Evolutionary conservation across 106 monocot genomes (phyloP).

Genomic region (Vanilla planifolia): DNA sequence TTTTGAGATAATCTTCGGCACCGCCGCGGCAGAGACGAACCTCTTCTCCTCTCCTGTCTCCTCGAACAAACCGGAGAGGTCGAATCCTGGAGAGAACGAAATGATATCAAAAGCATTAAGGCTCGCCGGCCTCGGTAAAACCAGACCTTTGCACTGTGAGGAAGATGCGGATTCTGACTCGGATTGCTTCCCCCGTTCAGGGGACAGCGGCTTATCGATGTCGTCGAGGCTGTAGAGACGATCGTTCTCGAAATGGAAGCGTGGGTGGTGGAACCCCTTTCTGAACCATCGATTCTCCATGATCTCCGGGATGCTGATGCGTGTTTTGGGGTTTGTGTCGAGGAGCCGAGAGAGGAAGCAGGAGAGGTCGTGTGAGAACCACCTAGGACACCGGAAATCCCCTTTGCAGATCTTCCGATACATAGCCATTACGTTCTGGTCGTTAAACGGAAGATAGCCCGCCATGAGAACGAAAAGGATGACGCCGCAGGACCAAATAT

Average conservation of each 20-base stretch:
- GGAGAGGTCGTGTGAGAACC: constrained; percentile 26
- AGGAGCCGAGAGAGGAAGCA: constrained; percentile 18
- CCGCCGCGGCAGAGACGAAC: constrained; percentile 19
- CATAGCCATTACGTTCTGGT: constrained; percentile 29
- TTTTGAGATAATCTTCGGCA: constrained; percentile 19
- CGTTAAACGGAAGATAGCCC: constrained; percentile 29
- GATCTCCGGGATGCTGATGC: constrained; percentile 36
- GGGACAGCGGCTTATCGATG: not conserved
- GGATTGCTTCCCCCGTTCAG: not conserved
- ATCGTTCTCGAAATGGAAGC: constrained; percentile 22
- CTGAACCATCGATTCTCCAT: constrained; percentile 39
- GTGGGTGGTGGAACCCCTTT: constrained; percentile 21
- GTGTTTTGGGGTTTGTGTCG: constrained; percentile 28
- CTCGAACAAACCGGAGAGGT: constrained; percentile 26
- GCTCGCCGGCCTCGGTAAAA: constrained; percentile 23
- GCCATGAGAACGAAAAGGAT: constrained; percentile 31
- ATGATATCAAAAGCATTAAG: constrained; percentile 29
- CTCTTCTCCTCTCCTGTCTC: constrained; percentile 24
- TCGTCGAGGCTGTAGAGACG: constrained; percentile 9
- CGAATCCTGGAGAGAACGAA: constrained; percentile 21
- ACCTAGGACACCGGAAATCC: constrained; percentile 29
- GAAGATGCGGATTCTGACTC: constrained; percentile 13
- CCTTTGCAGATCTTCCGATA: constrained; percentile 35
- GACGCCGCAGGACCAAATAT: constrained; percentile 24
- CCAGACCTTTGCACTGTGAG: not conserved